A percentile compares a stretch with the other conserved stretches of the same genome.
phyloP scores from a whole-genome alignment of 2,329 filamentous ascomycete species.

The Aspergillus caelatus region DNA sequence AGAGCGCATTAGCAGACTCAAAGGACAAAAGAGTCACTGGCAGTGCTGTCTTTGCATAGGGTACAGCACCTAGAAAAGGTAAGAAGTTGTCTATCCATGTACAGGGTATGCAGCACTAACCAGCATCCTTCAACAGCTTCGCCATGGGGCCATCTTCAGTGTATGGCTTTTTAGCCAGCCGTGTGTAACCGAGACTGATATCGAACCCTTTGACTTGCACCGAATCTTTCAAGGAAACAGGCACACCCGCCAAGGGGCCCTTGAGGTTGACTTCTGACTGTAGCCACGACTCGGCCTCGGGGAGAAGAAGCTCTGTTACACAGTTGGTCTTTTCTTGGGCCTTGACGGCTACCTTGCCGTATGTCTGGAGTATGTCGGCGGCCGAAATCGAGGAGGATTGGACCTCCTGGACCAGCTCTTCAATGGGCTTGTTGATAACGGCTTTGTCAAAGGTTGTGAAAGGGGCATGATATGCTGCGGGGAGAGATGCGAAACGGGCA shows the following conservation, averaged over 20 bases:
- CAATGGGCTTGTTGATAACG: constrained; percentile 73
- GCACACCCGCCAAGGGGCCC: constrained; percentile 83
- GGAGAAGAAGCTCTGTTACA: constrained; percentile 81
- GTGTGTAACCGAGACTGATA: constrained; percentile 77
- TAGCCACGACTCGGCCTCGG: constrained; percentile 74
- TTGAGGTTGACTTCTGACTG: constrained; percentile 67
- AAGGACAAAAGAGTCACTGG: constrained; percentile 86
- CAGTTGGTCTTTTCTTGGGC: constrained; percentile 89
- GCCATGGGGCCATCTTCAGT: constrained; percentile 71
- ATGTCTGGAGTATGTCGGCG: constrained; percentile 76
- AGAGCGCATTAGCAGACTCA: constrained; percentile 77
- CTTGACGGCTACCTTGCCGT: constrained; percentile 81
- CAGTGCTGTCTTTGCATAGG: constrained; percentile 90
- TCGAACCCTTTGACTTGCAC: constrained; percentile 83
- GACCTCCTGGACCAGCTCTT: constrained; percentile 75
- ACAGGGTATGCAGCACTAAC: constrained; percentile 28
- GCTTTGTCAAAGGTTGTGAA: constrained; percentile 67
- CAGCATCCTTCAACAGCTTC: constrained; percentile 79
- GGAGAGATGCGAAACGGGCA: constrained; percentile 68
- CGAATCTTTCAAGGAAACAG: constrained; percentile 78
- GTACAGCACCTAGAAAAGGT: constrained; percentile 66
- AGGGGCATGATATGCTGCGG: constrained; percentile 64
- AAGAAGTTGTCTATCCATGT: background rate
- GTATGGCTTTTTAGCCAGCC: constrained; percentile 68
- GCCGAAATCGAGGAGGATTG: constrained; percentile 69